phyloP scores from a whole-genome alignment of 192 early-diverging fungal genomes.

The Backusella sp. region DNA sequence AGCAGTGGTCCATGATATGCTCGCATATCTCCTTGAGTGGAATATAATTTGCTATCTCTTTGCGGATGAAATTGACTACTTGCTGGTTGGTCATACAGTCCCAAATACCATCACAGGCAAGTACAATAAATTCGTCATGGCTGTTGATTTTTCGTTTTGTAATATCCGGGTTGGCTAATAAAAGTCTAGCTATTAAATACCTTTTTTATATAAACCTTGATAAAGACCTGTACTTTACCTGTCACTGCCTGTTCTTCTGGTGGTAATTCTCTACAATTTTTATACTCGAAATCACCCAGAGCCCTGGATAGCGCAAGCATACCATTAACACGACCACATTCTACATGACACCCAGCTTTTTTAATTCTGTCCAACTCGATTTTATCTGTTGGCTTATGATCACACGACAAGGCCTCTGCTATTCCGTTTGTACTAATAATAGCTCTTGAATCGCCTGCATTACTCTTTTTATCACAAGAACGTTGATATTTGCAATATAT shows the following conservation, averaged over 20 bases:
- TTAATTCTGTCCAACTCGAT: slow-evolving; percentile 79
- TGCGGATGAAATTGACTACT: slow-evolving; percentile 83
- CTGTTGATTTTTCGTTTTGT: slow-evolving; percentile 52
- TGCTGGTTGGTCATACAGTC: slow-evolving; percentile 92
- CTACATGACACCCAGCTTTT: slow-evolving; percentile 91
- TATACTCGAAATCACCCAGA: slow-evolving; percentile 97
- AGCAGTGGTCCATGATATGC: slow-evolving; percentile 85
- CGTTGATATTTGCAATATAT: not conserved
- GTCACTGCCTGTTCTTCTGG: slow-evolving; percentile 93
- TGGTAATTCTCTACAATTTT: slow-evolving; percentile 68
- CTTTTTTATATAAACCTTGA: too few relatives aligned
- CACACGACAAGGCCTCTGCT: slow-evolving; percentile 73
- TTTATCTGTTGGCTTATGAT: slow-evolving; percentile 92
- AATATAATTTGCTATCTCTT: slow-evolving; percentile 59
- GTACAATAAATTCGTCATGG: slow-evolving; percentile 85
- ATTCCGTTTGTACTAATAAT: slow-evolving; percentile 70
- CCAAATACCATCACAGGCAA: slow-evolving; percentile 98
- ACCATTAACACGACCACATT: slow-evolving; percentile 97
- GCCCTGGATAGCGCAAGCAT: slow-evolving; percentile 90
- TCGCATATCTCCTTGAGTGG: slow-evolving; percentile 75
- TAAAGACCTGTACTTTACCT: slow-evolving; percentile 17
- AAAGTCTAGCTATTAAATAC: not conserved
- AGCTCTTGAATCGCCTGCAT: slow-evolving; percentile 93
- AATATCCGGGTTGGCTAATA: slow-evolving; percentile 75
- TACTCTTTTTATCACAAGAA: slow-evolving; percentile 45